phyloP scores from a whole-genome alignment of 805 yeast genomes.

The Metschnikowia orientalis region DNA sequence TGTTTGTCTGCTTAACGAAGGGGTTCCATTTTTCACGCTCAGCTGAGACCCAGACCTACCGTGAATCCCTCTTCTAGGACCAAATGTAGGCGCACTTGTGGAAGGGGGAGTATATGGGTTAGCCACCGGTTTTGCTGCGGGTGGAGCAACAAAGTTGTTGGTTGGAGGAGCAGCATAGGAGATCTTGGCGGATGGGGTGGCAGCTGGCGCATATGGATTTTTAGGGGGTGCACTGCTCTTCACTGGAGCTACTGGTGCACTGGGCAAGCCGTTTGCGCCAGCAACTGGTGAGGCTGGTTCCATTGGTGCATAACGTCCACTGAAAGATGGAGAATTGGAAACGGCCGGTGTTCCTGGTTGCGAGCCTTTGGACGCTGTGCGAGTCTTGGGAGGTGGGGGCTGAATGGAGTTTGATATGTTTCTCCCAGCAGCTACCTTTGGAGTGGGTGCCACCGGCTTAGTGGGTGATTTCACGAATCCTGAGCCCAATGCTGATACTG shows the following conservation, averaged over 20 bases:
- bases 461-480: slow-evolving; percentile 1
- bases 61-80: slow-evolving; percentile 1
- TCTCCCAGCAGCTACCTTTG: slow-evolving; percentile 1
- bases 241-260: slow-evolving; percentile 14
- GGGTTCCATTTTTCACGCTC: slow-evolving; percentile 1
- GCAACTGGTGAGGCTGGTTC: slow-evolving; percentile 23
- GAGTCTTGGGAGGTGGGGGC: slow-evolving; percentile 13
- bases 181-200: slow-evolving; percentile 18
- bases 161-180: slow-evolving; percentile 33
- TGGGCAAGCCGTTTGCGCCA: slow-evolving; percentile 25
- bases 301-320: slow-evolving; percentile 20
- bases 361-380: slow-evolving; percentile 7
- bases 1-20: slow-evolving; percentile 5
- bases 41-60: slow-evolving; percentile 1
- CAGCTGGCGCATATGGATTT: slow-evolving; percentile 25
- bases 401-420: not conserved
- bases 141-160: slow-evolving; percentile 16
- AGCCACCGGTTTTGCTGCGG: slow-evolving; percentile 9
- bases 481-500: slow-evolving; percentile 26
- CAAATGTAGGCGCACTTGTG: not conserved
- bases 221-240: slow-evolving; percentile 18
- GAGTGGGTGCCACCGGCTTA: slow-evolving; percentile 4
- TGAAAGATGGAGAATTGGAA: slow-evolving; percentile 9
- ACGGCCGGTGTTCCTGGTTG: slow-evolving; percentile 8
- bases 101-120: slow-evolving; percentile 15